These are phyloP conservation scores for Tolypocladium sp. DNA, from an alignment of 2,329 filamentous ascomycete species.

Conservation along the genomic window DNA sequence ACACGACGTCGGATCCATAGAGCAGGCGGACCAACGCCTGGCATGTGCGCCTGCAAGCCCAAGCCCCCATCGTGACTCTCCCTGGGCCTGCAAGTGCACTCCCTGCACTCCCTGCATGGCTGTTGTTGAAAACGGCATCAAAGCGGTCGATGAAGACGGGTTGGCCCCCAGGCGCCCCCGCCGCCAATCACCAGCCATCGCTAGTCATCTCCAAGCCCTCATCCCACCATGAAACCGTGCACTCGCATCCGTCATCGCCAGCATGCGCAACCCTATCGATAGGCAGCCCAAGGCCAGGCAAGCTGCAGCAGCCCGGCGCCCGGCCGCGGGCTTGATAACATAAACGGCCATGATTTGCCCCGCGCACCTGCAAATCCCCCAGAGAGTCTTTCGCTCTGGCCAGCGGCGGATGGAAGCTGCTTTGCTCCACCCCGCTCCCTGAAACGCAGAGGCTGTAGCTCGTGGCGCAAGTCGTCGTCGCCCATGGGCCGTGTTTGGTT, in stretches of 20 bases:
- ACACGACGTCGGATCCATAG: not conserved
- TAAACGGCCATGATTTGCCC: not conserved
- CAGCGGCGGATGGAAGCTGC: not conserved
- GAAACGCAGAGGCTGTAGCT: not conserved
- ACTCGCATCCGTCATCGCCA: not conserved
- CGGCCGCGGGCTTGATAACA: not conserved
- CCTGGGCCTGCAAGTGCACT: no score
- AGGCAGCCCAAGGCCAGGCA: not conserved
- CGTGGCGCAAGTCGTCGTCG: not conserved
- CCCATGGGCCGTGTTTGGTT: not conserved
- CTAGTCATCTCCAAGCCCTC: not conserved
- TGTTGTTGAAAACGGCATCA: no score
- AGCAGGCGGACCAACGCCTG: not conserved
- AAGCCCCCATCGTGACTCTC: no score
- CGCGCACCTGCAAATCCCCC: not conserved
- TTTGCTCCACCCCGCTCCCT: not conserved
- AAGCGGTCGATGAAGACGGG: no score
- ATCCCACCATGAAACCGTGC: not conserved
- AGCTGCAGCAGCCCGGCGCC: not conserved
- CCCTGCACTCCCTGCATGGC: not conserved
- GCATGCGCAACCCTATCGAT: not conserved
- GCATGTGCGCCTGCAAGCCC: no score
- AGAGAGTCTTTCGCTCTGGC: not conserved
- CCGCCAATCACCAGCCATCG: not conserved
- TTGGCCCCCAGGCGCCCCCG: no score